Evolutionary conservation across 2,329 filamentous ascomycete species (phyloP), one percentile per base, ranked within the genome.

Genomic region (Cladosporium cucumerinum): DNA sequence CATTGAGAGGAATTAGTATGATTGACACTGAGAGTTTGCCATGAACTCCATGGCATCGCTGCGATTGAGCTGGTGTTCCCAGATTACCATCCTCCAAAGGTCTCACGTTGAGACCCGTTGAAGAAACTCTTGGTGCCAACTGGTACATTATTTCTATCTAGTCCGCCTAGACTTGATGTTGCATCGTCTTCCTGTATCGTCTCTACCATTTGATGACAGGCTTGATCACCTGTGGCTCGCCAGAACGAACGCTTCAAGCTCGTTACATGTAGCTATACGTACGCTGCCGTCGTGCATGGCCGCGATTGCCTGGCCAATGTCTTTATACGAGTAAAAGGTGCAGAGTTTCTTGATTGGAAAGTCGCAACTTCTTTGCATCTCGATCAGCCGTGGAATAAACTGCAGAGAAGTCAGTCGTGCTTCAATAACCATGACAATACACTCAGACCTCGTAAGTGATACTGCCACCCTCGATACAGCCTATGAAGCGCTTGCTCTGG

Each of bases 341-440:
- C 55, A 58, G 11, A 58, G 55, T 23, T 58, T 58, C 11, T 58
- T 36, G 8, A 58, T 58, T 4, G 55, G 55, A 10, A 58, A 58
- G 7, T 39, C 34, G 14, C 55, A 36, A 25, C 21, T 6, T n/a
- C 36, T 46, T 30, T 58, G 55, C 55, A 58, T 58, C 34, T 46
- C 16, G 14, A 58, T 58, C 32, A 58, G n/a, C 14, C 21, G 12
- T 21, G 55, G 55, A n/a, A 58, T 58, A 34, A 58, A 58, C 55
- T 58, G 25, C 12, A 11, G 2, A 26, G 7, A n/a, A 11, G 55
- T 58, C 36, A 58, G 34, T 32, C 2, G 21, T 16, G 54, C 4
- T 14, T 21, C 34, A 16, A 46, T n/a, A 11, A 8, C 25, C 23
- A n/a, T 14, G 18, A 32, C 18, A 14, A 21, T 21, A 18, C 14